Evolutionary conservation across 2,329 filamentous ascomycete genomes (phyloP).

Genomic region (Didymella keratinophila): DNA sequence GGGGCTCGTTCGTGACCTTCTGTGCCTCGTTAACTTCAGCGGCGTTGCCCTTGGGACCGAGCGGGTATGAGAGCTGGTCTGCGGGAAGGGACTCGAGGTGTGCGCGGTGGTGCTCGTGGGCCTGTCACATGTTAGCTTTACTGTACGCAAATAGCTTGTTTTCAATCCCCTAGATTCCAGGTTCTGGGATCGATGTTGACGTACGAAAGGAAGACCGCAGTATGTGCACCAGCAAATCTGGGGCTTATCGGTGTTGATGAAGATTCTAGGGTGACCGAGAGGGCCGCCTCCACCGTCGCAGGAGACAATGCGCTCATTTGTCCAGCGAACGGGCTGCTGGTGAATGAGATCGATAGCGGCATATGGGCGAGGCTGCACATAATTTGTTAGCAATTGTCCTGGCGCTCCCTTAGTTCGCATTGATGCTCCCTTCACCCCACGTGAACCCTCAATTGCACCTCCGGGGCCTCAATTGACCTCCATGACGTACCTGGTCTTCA

Average conservation of each 20-base stretch:
- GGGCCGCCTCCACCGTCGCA: constrained; percentile 95
- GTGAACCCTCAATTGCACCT: neutral
- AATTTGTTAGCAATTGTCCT: constrained; percentile 3
- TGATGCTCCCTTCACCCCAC: too few relatives aligned
- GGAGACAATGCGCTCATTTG: constrained; percentile 78
- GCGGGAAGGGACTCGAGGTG: constrained; percentile 82
- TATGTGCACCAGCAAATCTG: constrained; percentile 91
- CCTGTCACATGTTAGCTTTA: constrained; percentile 61
- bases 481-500: constrained; percentile 76
- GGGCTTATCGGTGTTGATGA: constrained; percentile 98
- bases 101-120: constrained; percentile 86
- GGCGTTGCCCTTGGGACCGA: constrained; percentile 68
- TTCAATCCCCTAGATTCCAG: neutral
- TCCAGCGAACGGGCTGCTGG: constrained; percentile 93
- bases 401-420: neutral
- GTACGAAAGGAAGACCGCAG: constrained; percentile 91
- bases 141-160: neutral
- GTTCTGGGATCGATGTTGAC: constrained; percentile 51
- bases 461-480: neutral
- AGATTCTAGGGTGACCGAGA: constrained; percentile 88
- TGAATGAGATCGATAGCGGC: constrained; percentile 96
- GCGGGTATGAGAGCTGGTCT: constrained; percentile 81
- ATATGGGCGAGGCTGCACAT: constrained; percentile 77
- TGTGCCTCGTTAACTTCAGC: constrained; percentile 67
- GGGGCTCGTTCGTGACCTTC: constrained; percentile 64